These are phyloP conservation scores for Pilatotrama ljubarskyi DNA, from an alignment of 768 basidiomycete species.

Conservation along the genomic window DNA sequence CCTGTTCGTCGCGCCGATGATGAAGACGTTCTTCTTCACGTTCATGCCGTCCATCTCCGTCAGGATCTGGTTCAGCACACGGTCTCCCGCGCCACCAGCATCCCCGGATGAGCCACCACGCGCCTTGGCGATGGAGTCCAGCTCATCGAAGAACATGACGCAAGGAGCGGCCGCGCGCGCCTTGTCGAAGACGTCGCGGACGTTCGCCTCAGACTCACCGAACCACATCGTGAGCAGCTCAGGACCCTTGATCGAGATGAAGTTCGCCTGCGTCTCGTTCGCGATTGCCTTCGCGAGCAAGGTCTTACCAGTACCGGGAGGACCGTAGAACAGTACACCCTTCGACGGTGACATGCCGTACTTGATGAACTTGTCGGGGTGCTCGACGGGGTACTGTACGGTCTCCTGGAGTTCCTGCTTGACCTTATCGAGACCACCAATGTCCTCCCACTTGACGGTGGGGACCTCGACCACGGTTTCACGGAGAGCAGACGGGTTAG, in stretches of 20 bases:
- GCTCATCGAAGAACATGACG: slow-evolving; percentile 99
- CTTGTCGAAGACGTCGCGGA: slow-evolving; percentile 99
- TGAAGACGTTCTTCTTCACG: slow-evolving; percentile 98
- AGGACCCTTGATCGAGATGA: slow-evolving; percentile 99
- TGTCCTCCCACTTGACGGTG: slow-evolving; percentile 97
- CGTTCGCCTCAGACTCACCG: slow-evolving; percentile 99
- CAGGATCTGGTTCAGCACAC: slow-evolving; percentile 95
- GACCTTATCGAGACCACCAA: slow-evolving; percentile 99
- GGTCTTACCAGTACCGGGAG: slow-evolving; percentile 99
- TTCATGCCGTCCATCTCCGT: slow-evolving; percentile 99
- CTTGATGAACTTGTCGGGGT: slow-evolving; percentile 99
- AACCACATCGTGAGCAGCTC: slow-evolving; percentile 99
- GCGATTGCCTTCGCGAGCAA: slow-evolving; percentile 98
- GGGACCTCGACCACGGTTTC: slow-evolving; percentile 99
- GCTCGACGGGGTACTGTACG: slow-evolving; percentile 99
- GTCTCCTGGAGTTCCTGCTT: slow-evolving; percentile 99
- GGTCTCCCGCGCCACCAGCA: slow-evolving; percentile 94
- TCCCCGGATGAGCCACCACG: slow-evolving; percentile 87
- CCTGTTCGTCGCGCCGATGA: slow-evolving; percentile 95
- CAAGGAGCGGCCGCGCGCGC: slow-evolving; percentile 98
- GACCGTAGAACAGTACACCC: slow-evolving; percentile 99
- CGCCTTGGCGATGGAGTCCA: slow-evolving; percentile 98
- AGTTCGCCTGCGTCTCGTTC: slow-evolving; percentile 99
- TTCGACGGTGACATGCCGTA: slow-evolving; percentile 99
- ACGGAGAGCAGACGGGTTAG: slow-evolving; percentile 97